Base-by-base conservation (phyloP, 345 rosid species). In the Gossypium herbaceum region DNA sequence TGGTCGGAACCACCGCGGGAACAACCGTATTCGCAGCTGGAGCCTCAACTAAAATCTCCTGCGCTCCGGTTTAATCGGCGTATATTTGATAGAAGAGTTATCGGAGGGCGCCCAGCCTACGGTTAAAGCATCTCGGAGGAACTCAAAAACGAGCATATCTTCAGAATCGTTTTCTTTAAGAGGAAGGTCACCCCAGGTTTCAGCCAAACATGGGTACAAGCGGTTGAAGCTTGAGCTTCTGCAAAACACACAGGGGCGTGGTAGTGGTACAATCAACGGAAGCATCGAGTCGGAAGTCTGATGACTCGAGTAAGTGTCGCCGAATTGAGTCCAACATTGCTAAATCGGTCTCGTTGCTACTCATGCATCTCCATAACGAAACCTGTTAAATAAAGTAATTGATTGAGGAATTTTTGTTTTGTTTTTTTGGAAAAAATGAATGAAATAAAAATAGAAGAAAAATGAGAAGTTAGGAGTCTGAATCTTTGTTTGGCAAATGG, bases 131-230 rank as follows among this genome's bases (percentile, higher is more conserved):
- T 93, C 97, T 12, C 86, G 83, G 78, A 96, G 94, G 56, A 85
- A 83, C 1, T 85, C 85, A 78, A 84, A 89, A 4, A 93, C 91
- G 8, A 93, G 50, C 99, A 93, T 96, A 71, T 93, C 99, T 76
- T 92, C 98, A 0, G 97, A 83, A 78, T 93, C 97, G 68, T 96
- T 82, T 43, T 87, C 92, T 77, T 88, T 84, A 58, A 96, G 76
- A 0, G 99, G 98, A 69, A 96, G 84, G 0, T 92, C 97, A 3
- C 99, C 99, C 98, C 99, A 96, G 41, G 84, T 93, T 55, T 93
- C 97, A 0, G 97, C 82, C 44, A 93, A 81, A n/a, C 97, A 93
- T 60, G 97, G 91, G 82, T 86, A 82, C 85, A 89, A 80, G n/a
- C 88, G 77, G 63, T 89, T 50, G 56, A 91, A 92, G 78, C 98